phyloP scores from a whole-genome alignment of 2,329 filamentous ascomycete species.

The Zarea fungicola region DNA sequence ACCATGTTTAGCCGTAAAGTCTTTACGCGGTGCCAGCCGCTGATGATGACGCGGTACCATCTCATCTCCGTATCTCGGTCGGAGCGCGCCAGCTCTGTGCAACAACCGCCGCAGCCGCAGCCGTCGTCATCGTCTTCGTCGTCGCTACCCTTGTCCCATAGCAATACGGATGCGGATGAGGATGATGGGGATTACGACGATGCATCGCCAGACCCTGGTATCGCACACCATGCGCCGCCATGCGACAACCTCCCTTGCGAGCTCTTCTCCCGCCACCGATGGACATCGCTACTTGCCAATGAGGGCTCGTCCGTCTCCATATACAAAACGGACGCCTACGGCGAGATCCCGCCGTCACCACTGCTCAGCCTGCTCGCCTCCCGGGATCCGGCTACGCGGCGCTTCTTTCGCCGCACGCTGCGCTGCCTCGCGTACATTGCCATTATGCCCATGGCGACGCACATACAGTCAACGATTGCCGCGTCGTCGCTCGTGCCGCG shows the following conservation, averaged over 20 bases:
- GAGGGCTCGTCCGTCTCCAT: slow-evolving; percentile 70
- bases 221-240: background rate
- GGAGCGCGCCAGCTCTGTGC: no score
- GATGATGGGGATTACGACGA: background rate
- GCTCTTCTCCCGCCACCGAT: slow-evolving; percentile 56
- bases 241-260: slow-evolving; percentile 22
- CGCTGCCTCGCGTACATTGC: slow-evolving; percentile 54
- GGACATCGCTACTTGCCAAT: slow-evolving; percentile 63
- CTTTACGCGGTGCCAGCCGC: slow-evolving; percentile 54
- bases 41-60: slow-evolving; percentile 59
- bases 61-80: slow-evolving; percentile 45
- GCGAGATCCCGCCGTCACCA: slow-evolving; percentile 37
- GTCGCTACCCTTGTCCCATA: no score
- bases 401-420: slow-evolving; percentile 37
- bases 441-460: slow-evolving; percentile 61
- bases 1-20: slow-evolving; percentile 53
- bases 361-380: slow-evolving; percentile 34
- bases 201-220: background rate
- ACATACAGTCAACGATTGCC: slow-evolving; percentile 34
- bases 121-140: no score
- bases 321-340: slow-evolving; percentile 40
- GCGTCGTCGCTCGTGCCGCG: background rate
- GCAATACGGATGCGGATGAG: slow-evolving; percentile 7
- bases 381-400: slow-evolving; percentile 26
- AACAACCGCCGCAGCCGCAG: background rate